Conservation (phyloP, 164 flowering plant genomes). For the Houttuynia cordata region DNA sequence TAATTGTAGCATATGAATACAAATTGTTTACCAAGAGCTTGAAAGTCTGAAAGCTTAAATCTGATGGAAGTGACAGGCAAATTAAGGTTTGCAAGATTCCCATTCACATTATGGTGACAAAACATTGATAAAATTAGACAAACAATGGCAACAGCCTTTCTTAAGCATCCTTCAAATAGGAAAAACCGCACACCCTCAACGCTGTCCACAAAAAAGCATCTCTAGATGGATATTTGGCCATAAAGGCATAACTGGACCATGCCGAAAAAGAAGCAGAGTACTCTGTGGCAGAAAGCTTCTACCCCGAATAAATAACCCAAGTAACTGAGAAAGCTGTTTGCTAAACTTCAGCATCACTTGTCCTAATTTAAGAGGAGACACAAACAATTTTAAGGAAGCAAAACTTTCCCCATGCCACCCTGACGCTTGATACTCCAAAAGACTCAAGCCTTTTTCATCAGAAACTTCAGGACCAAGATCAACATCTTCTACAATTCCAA, state of each 20-base stretch:
- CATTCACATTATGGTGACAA: slow-evolving; percentile 23
- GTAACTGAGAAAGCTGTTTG: slow-evolving; percentile 17
- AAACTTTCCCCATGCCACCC: slow-evolving; percentile 21
- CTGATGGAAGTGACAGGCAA: slow-evolving; percentile 73
- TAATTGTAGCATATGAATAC: slow-evolving; percentile 53
- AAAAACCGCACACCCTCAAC: slow-evolving; percentile 56
- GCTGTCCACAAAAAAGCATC: slow-evolving; percentile 79
- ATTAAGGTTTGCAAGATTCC: slow-evolving; percentile 29
- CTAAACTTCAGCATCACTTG: slow-evolving; percentile 23
- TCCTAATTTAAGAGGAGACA: slow-evolving; percentile 17
- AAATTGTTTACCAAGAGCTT: slow-evolving; percentile 35
- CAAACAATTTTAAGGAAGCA: slow-evolving; percentile 18
- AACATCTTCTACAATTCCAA: slow-evolving; percentile 12
- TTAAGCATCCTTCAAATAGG: slow-evolving; percentile 71
- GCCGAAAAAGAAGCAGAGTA: slow-evolving; percentile 26
- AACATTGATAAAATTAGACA: slow-evolving; percentile 41
- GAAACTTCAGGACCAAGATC: slow-evolving; percentile 9
- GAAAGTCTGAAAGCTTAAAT: slow-evolving; percentile 38
- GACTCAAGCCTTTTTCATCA: slow-evolving; percentile 7
- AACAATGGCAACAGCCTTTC: slow-evolving; percentile 50
- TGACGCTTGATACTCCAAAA: slow-evolving; percentile 6
- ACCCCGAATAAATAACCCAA: slow-evolving; percentile 9
- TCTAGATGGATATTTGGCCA: slow-evolving; percentile 80
- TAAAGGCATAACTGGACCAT: slow-evolving; percentile 35
- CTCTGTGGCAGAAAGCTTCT: slow-evolving; percentile 23